phyloP scores from a whole-genome alignment of 495 filamentous ascomycete genomes.

The Lineolata rhizophorae region DNA sequence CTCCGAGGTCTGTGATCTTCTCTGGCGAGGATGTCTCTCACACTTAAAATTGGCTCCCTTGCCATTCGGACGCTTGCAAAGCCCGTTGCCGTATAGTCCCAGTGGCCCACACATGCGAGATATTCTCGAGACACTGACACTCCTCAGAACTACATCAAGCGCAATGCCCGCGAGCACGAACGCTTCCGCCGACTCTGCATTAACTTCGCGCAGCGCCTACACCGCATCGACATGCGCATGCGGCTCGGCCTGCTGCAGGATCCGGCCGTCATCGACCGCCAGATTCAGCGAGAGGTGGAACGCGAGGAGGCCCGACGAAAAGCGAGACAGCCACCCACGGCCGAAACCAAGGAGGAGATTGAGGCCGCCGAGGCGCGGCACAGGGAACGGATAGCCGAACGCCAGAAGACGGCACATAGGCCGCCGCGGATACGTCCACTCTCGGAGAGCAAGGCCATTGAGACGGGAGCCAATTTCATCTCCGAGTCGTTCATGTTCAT shows the following conservation, averaged over 20 bases:
- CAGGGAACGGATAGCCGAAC: constrained; percentile 28
- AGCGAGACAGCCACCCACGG: constrained; percentile 52
- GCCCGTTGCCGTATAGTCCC: constrained; percentile 41
- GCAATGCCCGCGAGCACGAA: constrained; percentile 84
- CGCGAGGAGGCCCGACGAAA: constrained; percentile 26
- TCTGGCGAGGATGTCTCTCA: constrained; percentile 35
- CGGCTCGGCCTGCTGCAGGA: constrained; percentile 72
- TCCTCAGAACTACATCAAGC: constrained; percentile 75
- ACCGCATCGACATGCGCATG: constrained; percentile 85
- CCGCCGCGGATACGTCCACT: constrained; percentile 47
- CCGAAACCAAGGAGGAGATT: constrained; percentile 53
- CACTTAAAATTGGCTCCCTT: constrained; percentile 47
- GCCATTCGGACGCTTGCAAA: constrained; percentile 49
- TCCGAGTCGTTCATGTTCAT: constrained; percentile 75
- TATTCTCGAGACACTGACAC: background rate
- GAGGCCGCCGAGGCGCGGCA: constrained; percentile 25
- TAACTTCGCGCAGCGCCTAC: constrained; percentile 62
- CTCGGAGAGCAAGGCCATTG: constrained; percentile 82
- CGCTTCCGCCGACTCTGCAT: constrained; percentile 58
- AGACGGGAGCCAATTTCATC: constrained; percentile 85
- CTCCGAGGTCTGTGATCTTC: no score
- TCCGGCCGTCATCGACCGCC: constrained; percentile 32
- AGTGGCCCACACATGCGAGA: constrained; percentile 1
- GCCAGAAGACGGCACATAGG: constrained; percentile 10
- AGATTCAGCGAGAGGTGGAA: constrained; percentile 24